These are phyloP conservation scores for Xerocomellus intermedius DNA, from an alignment of 768 basidiomycete genomes.

Conservation along the genomic window DNA sequence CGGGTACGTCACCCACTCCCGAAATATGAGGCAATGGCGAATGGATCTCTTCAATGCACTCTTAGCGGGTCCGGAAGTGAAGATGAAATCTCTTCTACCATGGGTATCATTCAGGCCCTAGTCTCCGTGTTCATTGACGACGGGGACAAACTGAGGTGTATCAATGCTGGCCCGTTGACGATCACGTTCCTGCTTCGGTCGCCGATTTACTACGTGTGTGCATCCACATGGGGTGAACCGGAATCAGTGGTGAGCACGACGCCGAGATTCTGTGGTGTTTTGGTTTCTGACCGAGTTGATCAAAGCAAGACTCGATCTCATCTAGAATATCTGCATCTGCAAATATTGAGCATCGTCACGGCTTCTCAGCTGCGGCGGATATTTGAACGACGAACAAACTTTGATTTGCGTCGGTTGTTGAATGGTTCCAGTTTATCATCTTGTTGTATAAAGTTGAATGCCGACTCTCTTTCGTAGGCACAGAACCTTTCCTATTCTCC, in stretches of 20 bases:
- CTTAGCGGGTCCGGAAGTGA: constrained; percentile 51
- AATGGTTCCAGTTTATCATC: constrained; percentile 44
- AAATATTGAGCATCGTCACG: constrained; percentile 89
- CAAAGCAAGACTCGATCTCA: constrained; percentile 87
- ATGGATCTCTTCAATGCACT: neutral
- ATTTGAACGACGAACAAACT: constrained; percentile 88
- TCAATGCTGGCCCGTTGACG: constrained; percentile 76
- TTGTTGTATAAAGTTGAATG: neutral
- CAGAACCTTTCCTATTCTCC: constrained; percentile 76
- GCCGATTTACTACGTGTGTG: constrained; percentile 90
- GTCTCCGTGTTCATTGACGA: constrained; percentile 96
- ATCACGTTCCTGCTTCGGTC: constrained; percentile 86
- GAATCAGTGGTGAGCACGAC: constrained; percentile 80
- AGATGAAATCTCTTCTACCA: constrained; percentile 69
- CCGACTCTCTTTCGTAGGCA: constrained; percentile 47
- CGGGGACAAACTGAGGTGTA: constrained; percentile 79
- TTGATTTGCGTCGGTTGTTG: constrained; percentile 77
- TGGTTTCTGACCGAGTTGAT: constrained; percentile 35
- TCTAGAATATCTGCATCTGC: constrained; percentile 92
- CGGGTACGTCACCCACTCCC: constrained; percentile 48
- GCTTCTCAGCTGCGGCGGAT: constrained; percentile 79
- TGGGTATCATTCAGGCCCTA: constrained; percentile 93
- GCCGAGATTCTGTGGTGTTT: neutral
- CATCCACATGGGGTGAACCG: constrained; percentile 92
- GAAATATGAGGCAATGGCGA: neutral